phyloP scores from a whole-genome alignment of 1,284 basidiomycete genomes.

The Paramarasmius palmivorus region DNA sequence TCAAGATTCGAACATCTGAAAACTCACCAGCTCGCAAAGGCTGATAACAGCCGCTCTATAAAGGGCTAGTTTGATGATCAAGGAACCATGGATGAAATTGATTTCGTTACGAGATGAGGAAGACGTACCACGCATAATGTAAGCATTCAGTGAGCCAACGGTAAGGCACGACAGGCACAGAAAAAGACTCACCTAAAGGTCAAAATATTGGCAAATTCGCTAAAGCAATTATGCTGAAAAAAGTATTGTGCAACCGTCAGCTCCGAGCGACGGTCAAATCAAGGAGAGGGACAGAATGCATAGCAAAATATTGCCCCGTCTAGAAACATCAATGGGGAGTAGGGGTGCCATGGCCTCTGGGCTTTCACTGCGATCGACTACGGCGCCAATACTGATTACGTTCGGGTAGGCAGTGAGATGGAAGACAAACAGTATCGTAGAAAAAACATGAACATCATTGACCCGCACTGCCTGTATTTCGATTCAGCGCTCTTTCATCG shows the following conservation, averaged over 20 bases:
- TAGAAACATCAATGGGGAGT: neutral
- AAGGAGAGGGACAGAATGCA: neutral
- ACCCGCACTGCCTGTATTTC: conserved; percentile 9
- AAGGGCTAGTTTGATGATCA: conserved; percentile 5
- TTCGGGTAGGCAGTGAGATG: conserved; percentile 7
- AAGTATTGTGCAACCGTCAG: neutral
- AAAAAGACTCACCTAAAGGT: conserved; percentile 11
- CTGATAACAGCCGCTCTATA: conserved; percentile 7
- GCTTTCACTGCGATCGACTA: no score
- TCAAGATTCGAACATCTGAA: no score
- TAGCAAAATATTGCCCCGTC: conserved; percentile 13
- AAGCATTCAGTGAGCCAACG: no score
- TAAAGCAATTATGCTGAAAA: conserved; percentile 9
- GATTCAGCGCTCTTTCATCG: no score
- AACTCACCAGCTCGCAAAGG: conserved; percentile 12
- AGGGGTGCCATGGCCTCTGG: no score
- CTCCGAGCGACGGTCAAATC: neutral
- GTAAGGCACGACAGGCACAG: conserved; percentile 1
- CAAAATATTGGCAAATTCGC: conserved; percentile 12
- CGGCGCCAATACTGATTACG: neutral
- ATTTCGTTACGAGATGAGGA: neutral
- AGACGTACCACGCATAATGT: conserved; percentile 7
- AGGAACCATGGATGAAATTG: neutral
- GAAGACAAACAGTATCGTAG: conserved; percentile 13
- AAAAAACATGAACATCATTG: conserved; percentile 10